Conservation (phyloP, 345 rosid genomes). For the Gossypium stocksii region DNA sequence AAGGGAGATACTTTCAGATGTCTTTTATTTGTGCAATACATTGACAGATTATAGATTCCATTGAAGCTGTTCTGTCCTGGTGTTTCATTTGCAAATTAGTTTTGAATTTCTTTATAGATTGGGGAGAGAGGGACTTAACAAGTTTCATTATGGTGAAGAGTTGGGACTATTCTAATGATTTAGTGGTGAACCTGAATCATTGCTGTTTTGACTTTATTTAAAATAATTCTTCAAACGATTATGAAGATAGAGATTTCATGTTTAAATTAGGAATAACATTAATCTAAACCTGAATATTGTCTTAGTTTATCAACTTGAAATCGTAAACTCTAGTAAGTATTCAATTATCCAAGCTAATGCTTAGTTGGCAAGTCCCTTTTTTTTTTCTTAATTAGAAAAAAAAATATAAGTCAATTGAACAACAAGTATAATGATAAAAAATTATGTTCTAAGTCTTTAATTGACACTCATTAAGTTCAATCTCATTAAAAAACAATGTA, state of each 20-base stretch:
- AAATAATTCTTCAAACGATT: neutral
- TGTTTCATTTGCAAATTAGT: neutral
- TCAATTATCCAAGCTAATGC: too few relatives aligned
- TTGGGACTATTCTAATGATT: neutral
- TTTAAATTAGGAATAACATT: neutral
- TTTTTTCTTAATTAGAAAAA: too few relatives aligned
- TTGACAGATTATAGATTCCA: neutral
- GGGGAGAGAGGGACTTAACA: neutral
- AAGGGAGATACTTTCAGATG: neutral
- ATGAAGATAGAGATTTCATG: neutral
- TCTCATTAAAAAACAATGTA: too few relatives aligned
- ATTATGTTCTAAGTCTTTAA: too few relatives aligned
- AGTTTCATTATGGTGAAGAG: neutral
- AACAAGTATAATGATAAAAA: too few relatives aligned
- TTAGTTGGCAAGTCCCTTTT: too few relatives aligned
- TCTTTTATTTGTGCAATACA: neutral
- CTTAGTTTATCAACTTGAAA: neutral
- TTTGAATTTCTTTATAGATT: neutral
- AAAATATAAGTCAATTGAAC: too few relatives aligned
- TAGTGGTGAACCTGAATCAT: neutral
- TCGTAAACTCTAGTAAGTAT: too few relatives aligned
- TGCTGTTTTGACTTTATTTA: neutral
- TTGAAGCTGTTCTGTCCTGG: neutral
- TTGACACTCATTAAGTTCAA: too few relatives aligned
- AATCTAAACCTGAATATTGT: neutral